Percentiles rank a stretch among this genome's conserved stretches.
These are phyloP conservation scores for Dryas alaskensis DNA, from an alignment of 306 rosid species.

Conservation along the genomic window DNA sequence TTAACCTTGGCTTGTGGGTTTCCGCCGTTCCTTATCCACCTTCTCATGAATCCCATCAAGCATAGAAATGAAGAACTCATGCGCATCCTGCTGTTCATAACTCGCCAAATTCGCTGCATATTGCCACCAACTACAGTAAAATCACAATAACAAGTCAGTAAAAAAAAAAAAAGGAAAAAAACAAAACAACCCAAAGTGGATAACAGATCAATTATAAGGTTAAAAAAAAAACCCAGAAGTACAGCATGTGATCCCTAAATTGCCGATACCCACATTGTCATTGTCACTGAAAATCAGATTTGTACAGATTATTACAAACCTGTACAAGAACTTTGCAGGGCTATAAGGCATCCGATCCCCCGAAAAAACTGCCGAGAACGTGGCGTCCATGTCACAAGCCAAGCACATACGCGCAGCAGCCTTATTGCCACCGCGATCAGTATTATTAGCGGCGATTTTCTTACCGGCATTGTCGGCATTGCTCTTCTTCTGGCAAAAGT, in stretches of 20 bases:
- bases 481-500: slow-evolving; percentile 63
- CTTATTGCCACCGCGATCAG: slow-evolving; percentile 37
- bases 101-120: slow-evolving; percentile 91
- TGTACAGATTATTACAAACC: slow-evolving; percentile 39
- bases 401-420: slow-evolving; percentile 51
- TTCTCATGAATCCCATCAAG: slow-evolving; percentile 94
- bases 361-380: slow-evolving; percentile 74
- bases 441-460: slow-evolving; percentile 24
- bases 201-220: no score
- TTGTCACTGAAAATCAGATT: neutral
- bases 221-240: no score
- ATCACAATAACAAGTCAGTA: slow-evolving; percentile 7
- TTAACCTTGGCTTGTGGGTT: slow-evolving; percentile 73
- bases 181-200: neutral
- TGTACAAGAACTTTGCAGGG: slow-evolving; percentile 87
- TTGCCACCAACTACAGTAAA: slow-evolving; percentile 89
- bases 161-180: neutral
- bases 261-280: neutral
- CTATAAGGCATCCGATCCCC: slow-evolving; percentile 83
- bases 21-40: slow-evolving; percentile 69
- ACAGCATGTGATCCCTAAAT: no score
- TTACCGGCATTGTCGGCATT: slow-evolving; percentile 29
- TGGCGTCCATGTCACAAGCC: slow-evolving; percentile 83
- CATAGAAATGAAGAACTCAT: slow-evolving; percentile 95
- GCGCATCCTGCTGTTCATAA: slow-evolving; percentile 98